A percentile compares a stretch with the other conserved stretches of the same genome.
Evolutionary conservation across 495 filamentous ascomycete genomes (phyloP).

Genomic region (Podospora comata): DNA sequence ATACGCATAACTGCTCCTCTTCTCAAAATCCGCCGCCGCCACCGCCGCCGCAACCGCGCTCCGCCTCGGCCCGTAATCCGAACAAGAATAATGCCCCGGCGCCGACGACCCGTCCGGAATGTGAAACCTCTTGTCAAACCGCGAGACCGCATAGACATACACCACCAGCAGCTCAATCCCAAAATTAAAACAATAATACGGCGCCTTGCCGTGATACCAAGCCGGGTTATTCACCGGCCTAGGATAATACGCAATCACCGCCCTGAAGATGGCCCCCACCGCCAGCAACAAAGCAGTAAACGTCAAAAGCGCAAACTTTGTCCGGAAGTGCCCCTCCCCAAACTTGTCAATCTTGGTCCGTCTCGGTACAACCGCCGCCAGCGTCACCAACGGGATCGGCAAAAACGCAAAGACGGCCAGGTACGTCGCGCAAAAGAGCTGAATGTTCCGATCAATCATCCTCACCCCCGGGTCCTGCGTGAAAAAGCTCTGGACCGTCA

Average conservation of each 20-base stretch:
- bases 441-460: conserved; percentile 56
- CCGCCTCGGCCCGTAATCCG: neutral
- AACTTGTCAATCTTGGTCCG: conserved; percentile 60
- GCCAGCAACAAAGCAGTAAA: conserved; percentile 54
- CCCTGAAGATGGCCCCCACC: conserved; percentile 65
- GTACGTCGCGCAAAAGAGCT: conserved; percentile 64
- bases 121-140: conserved; percentile 71
- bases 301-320: conserved; percentile 61
- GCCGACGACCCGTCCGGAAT: conserved; percentile 51
- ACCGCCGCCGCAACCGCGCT: neutral
- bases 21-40: neutral
- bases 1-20: neutral
- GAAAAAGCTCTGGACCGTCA: conserved; percentile 62
- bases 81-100: conserved; percentile 36
- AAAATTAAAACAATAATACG: conserved; percentile 80
- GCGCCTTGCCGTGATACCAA: conserved; percentile 65
- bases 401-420: conserved; percentile 70
- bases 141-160: conserved; percentile 54
- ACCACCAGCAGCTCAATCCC: conserved; percentile 68
- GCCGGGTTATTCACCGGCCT: conserved; percentile 56
- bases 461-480: conserved; percentile 53
- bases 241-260: conserved; percentile 54
- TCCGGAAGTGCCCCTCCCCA: conserved; percentile 60
- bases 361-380: conserved; percentile 48
- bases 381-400: conserved; percentile 60